A percentile compares a stretch with the other conserved stretches of the same genome.
These are phyloP conservation scores for Beauveria brongniartii DNA, from an alignment of 2,329 filamentous ascomycete genomes.

Conservation along the genomic window DNA sequence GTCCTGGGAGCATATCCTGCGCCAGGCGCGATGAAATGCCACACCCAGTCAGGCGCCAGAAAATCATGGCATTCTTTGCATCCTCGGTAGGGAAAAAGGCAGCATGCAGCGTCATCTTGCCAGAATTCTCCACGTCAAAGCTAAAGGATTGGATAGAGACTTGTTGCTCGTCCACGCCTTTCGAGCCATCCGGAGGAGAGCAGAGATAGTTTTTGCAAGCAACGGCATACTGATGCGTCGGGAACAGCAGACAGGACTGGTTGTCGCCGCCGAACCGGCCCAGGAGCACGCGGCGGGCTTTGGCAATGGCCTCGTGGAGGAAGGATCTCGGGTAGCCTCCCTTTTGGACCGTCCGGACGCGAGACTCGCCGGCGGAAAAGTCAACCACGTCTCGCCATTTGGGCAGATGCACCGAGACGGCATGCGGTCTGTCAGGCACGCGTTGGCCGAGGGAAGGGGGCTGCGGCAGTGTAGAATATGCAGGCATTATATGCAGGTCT, in stretches of 20 bases:
- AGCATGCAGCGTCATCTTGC: background rate
- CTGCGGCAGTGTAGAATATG: background rate
- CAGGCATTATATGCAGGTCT: background rate
- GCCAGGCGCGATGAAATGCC: background rate
- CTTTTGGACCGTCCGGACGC: background rate
- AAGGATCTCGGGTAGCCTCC: constrained; percentile 1
- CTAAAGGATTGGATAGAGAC: background rate
- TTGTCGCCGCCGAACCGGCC: background rate
- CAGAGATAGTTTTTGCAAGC: background rate
- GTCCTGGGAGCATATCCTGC: background rate
- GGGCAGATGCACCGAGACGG: constrained; percentile 2
- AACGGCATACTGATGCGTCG: background rate
- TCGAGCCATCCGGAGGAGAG: background rate
- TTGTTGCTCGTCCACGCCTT: background rate
- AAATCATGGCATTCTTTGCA: background rate
- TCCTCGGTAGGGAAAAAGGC: background rate
- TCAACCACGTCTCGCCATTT: background rate
- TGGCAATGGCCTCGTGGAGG: background rate
- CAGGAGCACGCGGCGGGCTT: background rate
- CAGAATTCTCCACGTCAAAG: background rate
- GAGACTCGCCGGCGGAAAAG: background rate
- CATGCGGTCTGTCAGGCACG: constrained; percentile 1
- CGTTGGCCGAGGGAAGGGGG: background rate
- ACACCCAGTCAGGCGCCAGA: background rate
- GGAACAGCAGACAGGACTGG: background rate